These are phyloP conservation scores for Saccharomycopsis sp. DNA, from an alignment of 805 yeast species.

Conservation along the genomic window DNA sequence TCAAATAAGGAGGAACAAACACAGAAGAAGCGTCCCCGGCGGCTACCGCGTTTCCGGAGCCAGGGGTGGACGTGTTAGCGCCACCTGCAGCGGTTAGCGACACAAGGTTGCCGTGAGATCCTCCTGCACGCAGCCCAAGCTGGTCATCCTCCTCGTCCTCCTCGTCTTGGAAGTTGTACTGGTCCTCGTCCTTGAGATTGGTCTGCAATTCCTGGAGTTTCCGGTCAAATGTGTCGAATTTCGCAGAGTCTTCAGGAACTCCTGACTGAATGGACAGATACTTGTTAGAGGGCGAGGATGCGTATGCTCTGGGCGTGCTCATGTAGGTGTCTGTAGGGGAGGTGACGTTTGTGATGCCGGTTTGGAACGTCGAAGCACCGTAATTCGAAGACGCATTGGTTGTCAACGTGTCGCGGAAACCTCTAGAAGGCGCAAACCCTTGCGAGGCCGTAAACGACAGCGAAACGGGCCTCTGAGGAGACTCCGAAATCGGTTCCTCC, in stretches of 20 bases:
- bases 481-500: conserved; percentile 11
- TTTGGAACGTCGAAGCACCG: conserved; percentile 7
- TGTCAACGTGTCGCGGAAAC: conserved; percentile 14
- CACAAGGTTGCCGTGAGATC: background rate
- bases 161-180: conserved; percentile 3
- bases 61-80: background rate
- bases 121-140: too few relatives aligned
- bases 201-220: conserved; percentile 14
- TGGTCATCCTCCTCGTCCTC: conserved; percentile 15
- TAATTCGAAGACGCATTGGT: conserved; percentile 15
- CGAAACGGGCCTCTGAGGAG: background rate
- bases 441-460: too few relatives aligned
- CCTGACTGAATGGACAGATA: background rate
- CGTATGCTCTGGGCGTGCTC: background rate
- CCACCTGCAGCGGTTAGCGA: background rate
- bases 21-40: conserved; percentile 8
- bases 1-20: conserved; percentile 21
- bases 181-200: conserved; percentile 2
- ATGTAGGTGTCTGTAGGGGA: conserved; percentile 13
- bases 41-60: background rate
- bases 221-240: conserved; percentile 16
- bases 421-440: background rate
- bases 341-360: conserved; percentile 13
- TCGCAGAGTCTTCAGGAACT: background rate
- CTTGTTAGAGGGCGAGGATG: background rate